phyloP scores from a whole-genome alignment of 345 rosid genomes.

The Hevea brasiliensis region DNA sequence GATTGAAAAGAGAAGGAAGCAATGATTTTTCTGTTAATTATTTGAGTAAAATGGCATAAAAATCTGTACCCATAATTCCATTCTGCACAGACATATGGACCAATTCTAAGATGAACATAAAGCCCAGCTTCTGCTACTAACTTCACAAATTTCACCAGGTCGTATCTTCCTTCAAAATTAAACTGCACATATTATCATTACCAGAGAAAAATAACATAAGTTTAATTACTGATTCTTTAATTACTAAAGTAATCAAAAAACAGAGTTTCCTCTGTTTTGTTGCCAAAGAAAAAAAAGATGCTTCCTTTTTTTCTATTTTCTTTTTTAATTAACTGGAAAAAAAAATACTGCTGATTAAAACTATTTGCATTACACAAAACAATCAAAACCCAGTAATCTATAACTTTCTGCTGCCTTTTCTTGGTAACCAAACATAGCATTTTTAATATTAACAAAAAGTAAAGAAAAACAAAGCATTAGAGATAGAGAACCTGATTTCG shows the following conservation, averaged over 20 bases:
- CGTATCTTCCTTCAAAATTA: conserved; percentile 86
- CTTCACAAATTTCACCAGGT: conserved; percentile 81
- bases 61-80: conserved; percentile 85
- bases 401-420: conserved; percentile 15
- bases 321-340: background rate
- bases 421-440: conserved; percentile 21
- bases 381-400: background rate
- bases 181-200: conserved; percentile 43
- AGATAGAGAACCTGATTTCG: conserved; percentile 60
- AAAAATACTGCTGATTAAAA: background rate
- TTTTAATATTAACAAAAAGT: background rate
- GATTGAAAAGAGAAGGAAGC: background rate
- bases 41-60: background rate
- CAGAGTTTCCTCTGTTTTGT: background rate
- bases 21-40: background rate
- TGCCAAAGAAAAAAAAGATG: background rate
- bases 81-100: conserved; percentile 95
- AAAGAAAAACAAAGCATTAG: background rate
- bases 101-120: conserved; percentile 87
- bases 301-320: background rate
- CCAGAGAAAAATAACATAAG: background rate
- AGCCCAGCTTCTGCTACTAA: conserved; percentile 82
- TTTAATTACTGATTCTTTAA: background rate
- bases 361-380: background rate
- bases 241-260: background rate